These are phyloP conservation scores for Candida stauntonica DNA, from an alignment of 805 yeast genomes.

Conservation along the genomic window DNA sequence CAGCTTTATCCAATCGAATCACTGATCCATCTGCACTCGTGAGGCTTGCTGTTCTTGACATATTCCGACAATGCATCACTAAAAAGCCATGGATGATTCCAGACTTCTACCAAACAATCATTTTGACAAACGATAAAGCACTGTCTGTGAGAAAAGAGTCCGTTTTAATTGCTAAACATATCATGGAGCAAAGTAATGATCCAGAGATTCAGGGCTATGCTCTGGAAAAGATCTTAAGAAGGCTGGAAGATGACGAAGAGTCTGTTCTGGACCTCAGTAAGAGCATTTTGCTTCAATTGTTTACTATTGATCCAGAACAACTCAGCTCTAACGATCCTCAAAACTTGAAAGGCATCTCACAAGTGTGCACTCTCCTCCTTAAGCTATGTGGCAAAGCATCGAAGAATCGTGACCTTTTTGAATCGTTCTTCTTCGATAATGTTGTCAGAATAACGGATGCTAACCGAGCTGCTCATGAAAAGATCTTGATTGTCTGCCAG, in stretches of 20 bases:
- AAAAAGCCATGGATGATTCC: conserved; percentile 41
- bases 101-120: conserved; percentile 39
- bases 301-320: conserved; percentile 28
- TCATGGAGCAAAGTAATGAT: conserved; percentile 37
- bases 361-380: conserved; percentile 2
- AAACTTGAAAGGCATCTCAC: conserved; percentile 2
- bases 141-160: conserved; percentile 61
- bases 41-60: conserved; percentile 69
- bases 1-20: conserved; percentile 47
- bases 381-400: conserved; percentile 1
- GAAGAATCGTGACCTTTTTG: conserved; percentile 39
- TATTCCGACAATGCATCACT: conserved; percentile 47
- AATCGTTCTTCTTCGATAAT: conserved; percentile 41
- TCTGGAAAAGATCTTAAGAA: conserved; percentile 46
- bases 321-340: background rate
- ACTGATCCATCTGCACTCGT: conserved; percentile 65
- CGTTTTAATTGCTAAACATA: conserved; percentile 42
- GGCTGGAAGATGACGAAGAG: conserved; percentile 71
- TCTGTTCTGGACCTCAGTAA: conserved; percentile 41
- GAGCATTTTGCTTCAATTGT: conserved; percentile 32
- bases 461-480: conserved; percentile 16
- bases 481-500: conserved; percentile 22
- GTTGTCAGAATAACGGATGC: conserved; percentile 32
- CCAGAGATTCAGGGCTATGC: conserved; percentile 36
- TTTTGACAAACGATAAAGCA: conserved; percentile 50